Base-by-base conservation (phyloP, 148 eudicot genomes). In the Arbutus unedo region DNA sequence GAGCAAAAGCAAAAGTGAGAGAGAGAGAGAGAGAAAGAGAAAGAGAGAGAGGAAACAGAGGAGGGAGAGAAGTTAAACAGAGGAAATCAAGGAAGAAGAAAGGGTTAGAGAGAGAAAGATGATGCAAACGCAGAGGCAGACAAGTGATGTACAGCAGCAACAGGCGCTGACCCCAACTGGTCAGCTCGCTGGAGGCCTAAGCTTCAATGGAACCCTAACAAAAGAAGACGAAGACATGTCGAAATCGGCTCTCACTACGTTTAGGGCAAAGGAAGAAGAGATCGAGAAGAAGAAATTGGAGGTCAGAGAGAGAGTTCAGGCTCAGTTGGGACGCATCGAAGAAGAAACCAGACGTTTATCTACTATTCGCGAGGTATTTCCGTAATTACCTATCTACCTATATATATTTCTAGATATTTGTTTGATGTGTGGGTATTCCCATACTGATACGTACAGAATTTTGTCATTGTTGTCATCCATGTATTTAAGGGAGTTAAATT, bases 201-300 rank as follows among this genome's bases (percentile, higher is more conserved):
- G 98, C 79, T 89, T 93, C 77, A 91, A 87, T 57, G 93, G 93
- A 0, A 73, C 84, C 67, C 31, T 88, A n/a, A 82, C 81, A 7
- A 88, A 76, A 25, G 93, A 90, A 4, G 91, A 91, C 3, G 94
- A 88, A 47, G 90, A 88, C 73, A 88, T 88, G 86, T 80, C 87
- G 11, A 83, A 78, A 76, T 91, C 95, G 23, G 95, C 93, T 10
- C 89, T 92, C 5, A 85, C 90, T 2, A 91, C 90, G 71, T 92
- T 92, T 67, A 89, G 81, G 81, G 95, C 93, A 2, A 92, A 96
- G 76, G 98, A 96, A 23, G 98, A 96, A 72, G 98, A 96, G 87
- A 94, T 96, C 82, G 97, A 96, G 91, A 93, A 83, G 91, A 94
- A 85, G 91, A 96, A 96, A 79, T 79, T 93, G 82, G 98, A 94